A percentile compares a stretch with the other conserved stretches of the same genome.
phyloP scores from a whole-genome alignment of 2,329 filamentous ascomycete species.

The Botryotinia convoluta region DNA sequence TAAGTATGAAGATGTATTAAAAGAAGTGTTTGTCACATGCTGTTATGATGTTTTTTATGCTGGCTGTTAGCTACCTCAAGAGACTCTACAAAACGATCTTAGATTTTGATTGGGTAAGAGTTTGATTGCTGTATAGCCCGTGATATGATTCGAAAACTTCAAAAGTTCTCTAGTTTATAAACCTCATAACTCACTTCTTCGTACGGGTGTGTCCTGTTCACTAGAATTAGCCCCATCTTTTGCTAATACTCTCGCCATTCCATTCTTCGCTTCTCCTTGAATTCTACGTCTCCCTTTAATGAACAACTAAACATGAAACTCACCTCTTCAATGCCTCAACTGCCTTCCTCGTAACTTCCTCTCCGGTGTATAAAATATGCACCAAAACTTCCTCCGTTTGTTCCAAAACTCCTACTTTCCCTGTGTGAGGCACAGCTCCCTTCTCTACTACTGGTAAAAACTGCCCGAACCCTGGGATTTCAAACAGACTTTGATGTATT shows the following conservation, averaged over 20 bases:
- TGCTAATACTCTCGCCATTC: not conserved
- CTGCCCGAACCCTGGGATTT: constrained; percentile 56
- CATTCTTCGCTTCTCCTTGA: not conserved
- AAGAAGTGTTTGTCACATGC: not conserved
- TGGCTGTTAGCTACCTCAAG: not conserved
- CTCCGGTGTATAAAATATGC: constrained; percentile 60
- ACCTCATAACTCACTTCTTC: constrained; percentile 43
- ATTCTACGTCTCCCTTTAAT: not conserved
- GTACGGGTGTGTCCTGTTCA: constrained; percentile 46
- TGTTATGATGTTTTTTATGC: not conserved
- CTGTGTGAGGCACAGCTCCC: constrained; percentile 58
- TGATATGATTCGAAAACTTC: not conserved
- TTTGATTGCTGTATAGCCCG: not conserved
- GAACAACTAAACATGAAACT: constrained; percentile 33
- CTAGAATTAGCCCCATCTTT: not conserved
- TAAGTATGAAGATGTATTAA: not conserved
- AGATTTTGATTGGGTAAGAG: not conserved
- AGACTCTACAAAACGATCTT: not conserved
- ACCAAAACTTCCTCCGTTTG: constrained; percentile 58
- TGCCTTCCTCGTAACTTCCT: constrained; percentile 52
- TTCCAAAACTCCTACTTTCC: constrained; percentile 55
- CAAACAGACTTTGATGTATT: constrained; percentile 55
- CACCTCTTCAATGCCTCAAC: constrained; percentile 64
- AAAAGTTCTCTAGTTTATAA: not conserved
- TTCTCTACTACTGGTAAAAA: constrained; percentile 61